Conservation (phyloP, 2,329 filamentous ascomycete genomes). For the Emericellopsis cladophorae region DNA sequence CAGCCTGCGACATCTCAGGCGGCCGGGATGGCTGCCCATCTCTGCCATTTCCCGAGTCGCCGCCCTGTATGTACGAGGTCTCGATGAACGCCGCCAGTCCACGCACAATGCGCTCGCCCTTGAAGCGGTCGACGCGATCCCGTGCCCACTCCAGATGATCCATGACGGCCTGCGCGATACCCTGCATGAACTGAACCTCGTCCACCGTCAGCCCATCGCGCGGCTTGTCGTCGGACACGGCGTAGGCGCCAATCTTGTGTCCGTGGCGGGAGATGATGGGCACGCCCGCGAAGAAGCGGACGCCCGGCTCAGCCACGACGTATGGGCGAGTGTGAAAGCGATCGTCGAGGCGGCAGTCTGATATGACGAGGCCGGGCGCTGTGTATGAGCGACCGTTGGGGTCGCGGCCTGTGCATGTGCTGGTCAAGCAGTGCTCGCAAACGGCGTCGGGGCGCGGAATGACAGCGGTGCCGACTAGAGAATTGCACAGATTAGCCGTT, state of each 20-base stretch:
- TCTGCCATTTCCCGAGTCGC: neutral
- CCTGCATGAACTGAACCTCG: constrained; percentile 40
- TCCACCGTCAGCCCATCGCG: constrained; percentile 33
- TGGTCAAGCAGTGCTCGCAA: constrained; percentile 14
- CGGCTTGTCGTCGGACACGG: constrained; percentile 44
- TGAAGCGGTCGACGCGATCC: constrained; percentile 35
- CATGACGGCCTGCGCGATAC: constrained; percentile 42
- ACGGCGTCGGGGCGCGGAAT: constrained; percentile 18
- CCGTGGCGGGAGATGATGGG: constrained; percentile 43
- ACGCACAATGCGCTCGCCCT: constrained; percentile 39
- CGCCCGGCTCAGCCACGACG: constrained; percentile 15
- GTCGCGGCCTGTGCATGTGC: constrained; percentile 11
- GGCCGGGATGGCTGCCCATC: neutral
- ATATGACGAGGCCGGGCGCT: constrained; percentile 14
- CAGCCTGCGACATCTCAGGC: neutral
- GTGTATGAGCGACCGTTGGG: constrained; percentile 12
- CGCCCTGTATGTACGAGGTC: constrained; percentile 10
- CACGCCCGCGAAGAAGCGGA: constrained; percentile 30
- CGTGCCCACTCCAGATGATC: constrained; percentile 47
- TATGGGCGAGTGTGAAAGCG: constrained; percentile 19
- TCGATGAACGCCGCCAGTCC: constrained; percentile 42
- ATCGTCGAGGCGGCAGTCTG: constrained; percentile 15
- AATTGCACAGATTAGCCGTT: neutral
- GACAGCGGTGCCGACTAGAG: constrained; percentile 11
- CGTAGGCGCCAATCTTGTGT: constrained; percentile 47